Conservation (phyloP, 805 yeast species). For the Pichia kluyveri region DNA sequence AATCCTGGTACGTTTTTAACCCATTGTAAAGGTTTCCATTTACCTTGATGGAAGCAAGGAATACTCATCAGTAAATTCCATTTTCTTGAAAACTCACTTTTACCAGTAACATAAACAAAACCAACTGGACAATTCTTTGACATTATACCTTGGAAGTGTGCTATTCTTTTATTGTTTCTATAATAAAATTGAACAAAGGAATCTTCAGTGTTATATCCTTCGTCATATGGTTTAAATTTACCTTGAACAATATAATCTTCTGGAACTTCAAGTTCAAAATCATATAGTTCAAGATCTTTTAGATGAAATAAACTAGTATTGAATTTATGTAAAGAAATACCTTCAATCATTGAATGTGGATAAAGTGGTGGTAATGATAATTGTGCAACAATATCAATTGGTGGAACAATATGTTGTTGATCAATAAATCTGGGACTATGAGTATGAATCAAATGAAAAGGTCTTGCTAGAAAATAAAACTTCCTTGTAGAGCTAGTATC, state of each 20-base stretch:
- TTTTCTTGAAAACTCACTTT: slow-evolving; percentile 29
- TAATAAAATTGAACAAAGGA: slow-evolving; percentile 76
- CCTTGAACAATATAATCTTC: slow-evolving; percentile 59
- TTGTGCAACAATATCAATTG: slow-evolving; percentile 69
- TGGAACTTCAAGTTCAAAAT: slow-evolving; percentile 68
- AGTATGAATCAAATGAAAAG: slow-evolving; percentile 66
- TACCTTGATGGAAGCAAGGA: slow-evolving; percentile 68
- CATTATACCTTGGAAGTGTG: slow-evolving; percentile 70
- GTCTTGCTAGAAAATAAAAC: slow-evolving; percentile 65
- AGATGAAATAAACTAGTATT: slow-evolving; percentile 70
- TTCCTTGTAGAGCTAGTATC: slow-evolving; percentile 17
- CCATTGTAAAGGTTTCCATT: slow-evolving; percentile 46
- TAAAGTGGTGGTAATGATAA: slow-evolving; percentile 79
- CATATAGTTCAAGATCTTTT: slow-evolving; percentile 68
- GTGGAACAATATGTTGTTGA: slow-evolving; percentile 82
- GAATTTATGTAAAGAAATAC: slow-evolving; percentile 53
- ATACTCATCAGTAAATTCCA: slow-evolving; percentile 60
- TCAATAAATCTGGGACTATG: slow-evolving; percentile 76
- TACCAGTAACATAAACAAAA: slow-evolving; percentile 34
- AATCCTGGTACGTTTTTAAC: slow-evolving; percentile 36
- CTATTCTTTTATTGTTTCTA: slow-evolving; percentile 54
- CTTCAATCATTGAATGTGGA: slow-evolving; percentile 63
- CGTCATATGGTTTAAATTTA: slow-evolving; percentile 34
- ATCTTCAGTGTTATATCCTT: slow-evolving; percentile 32
- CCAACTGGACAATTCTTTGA: slow-evolving; percentile 68